Evolutionary conservation across 495 filamentous ascomycete genomes (phyloP).

Genomic region (Xylaria sp.): DNA sequence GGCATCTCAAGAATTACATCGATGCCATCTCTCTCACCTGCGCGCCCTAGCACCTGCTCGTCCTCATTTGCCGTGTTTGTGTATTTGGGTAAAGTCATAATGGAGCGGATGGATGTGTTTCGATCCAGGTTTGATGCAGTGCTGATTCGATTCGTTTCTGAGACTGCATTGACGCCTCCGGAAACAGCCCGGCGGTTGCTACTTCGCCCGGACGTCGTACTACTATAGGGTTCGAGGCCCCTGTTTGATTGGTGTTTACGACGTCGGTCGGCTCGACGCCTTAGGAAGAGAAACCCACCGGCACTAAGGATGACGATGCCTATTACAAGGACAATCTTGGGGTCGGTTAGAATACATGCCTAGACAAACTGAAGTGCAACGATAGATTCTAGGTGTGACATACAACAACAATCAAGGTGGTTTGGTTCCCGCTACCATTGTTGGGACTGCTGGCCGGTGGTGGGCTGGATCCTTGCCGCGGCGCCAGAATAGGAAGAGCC

Average conservation of each 20-base stretch:
- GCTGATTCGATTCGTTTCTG: slow-evolving; percentile 35
- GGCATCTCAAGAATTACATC: slow-evolving; percentile 83
- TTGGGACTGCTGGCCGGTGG: not conserved
- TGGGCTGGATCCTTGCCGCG: not conserved
- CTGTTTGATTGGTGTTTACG: slow-evolving; percentile 32
- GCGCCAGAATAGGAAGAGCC: slow-evolving; percentile 4
- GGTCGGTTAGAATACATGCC: slow-evolving; percentile 2
- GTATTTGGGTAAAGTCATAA: slow-evolving; percentile 92
- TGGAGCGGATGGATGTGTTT: slow-evolving; percentile 84
- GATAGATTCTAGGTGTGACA: slow-evolving; percentile 4
- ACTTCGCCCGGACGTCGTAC: slow-evolving; percentile 24
- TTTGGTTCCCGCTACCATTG: not conserved
- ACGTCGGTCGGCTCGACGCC: slow-evolving; percentile 26
- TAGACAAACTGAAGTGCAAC: not conserved
- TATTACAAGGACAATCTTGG: slow-evolving; percentile 36
- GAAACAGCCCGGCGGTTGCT: slow-evolving; percentile 26
- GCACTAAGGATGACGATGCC: slow-evolving; percentile 32
- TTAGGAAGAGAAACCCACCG: slow-evolving; percentile 29
- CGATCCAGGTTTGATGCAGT: slow-evolving; percentile 64
- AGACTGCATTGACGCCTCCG: slow-evolving; percentile 22
- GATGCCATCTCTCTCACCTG: slow-evolving; percentile 90
- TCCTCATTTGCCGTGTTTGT: slow-evolving; percentile 67
- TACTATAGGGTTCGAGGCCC: slow-evolving; percentile 35
- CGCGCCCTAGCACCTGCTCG: slow-evolving; percentile 87
- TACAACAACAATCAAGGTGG: slow-evolving; percentile 32